phyloP scores from a whole-genome alignment of 2,329 filamentous ascomycete species.

The Aspergillus hiratsukae region DNA sequence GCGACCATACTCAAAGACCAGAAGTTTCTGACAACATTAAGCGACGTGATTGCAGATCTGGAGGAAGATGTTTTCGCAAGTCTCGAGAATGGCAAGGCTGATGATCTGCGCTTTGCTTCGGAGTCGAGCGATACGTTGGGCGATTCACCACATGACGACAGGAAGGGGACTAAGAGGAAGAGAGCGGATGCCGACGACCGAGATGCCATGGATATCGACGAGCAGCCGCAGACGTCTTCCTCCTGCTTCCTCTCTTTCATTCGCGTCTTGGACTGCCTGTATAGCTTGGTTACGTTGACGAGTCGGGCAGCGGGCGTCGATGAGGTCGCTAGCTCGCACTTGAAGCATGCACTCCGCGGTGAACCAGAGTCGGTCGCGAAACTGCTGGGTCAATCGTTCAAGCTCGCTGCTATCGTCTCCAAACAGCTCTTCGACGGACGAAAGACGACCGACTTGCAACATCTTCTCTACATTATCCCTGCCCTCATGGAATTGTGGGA shows the following conservation, averaged over 20 bases:
- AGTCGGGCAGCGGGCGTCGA: conserved; percentile 24
- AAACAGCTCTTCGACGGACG: conserved; percentile 25
- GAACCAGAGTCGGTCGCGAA: conserved; percentile 31
- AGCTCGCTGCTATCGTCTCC: conserved; percentile 27
- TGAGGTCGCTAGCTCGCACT: conserved; percentile 33
- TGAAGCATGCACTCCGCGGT: conserved; percentile 37
- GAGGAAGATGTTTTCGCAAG: conserved; percentile 27
- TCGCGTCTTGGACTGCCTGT: conserved; percentile 31
- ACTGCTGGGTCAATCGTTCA: conserved; percentile 35
- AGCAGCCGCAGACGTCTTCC: conserved; percentile 24
- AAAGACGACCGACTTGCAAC: conserved; percentile 30
- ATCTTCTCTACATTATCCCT: conserved; percentile 31
- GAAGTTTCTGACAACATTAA: conserved; percentile 62
- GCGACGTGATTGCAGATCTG: conserved; percentile 60
- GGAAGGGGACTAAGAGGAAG: conserved; percentile 37
- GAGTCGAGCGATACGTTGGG: conserved; percentile 35
- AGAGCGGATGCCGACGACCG: conserved; percentile 23
- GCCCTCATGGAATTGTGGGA: conserved; percentile 36
- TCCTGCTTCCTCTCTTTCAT: conserved; percentile 33
- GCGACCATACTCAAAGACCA: conserved; percentile 68
- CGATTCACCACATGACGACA: conserved; percentile 21
- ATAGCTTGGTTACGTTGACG: conserved; percentile 26
- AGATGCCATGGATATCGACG: conserved; percentile 30
- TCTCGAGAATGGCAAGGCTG: conserved; percentile 20
- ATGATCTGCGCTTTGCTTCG: conserved; percentile 23